Percentiles rank a stretch among this genome's conserved stretches.
phyloP scores from a whole-genome alignment of 768 basidiomycete species.

The Kwoniella mangroviensis region DNA sequence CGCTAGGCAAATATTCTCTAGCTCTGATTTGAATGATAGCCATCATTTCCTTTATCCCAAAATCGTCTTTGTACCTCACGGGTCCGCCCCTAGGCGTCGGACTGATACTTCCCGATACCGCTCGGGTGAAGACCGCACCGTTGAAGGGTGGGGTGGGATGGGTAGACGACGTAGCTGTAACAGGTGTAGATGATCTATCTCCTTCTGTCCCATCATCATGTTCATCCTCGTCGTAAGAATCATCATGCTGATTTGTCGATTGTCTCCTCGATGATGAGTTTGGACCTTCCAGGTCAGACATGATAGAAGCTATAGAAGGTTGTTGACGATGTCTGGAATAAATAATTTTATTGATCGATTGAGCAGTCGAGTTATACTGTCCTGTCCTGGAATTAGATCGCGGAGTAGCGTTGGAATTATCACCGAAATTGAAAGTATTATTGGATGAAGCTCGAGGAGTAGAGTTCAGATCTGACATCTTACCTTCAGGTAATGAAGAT shows the following conservation, averaged over 20 bases:
- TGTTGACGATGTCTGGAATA: constrained; percentile 58
- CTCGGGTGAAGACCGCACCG: constrained; percentile 45
- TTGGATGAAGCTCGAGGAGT: constrained; percentile 20
- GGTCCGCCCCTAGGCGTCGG: constrained; percentile 41
- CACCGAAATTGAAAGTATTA: constrained; percentile 9
- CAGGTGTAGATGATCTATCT: constrained; percentile 36
- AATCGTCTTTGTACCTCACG: constrained; percentile 67
- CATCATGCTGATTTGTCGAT: not conserved
- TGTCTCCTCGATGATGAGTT: not conserved
- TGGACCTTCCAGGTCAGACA: constrained; percentile 61
- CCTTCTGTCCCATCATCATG: constrained; percentile 14
- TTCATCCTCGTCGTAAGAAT: constrained; percentile 29
- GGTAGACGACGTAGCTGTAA: constrained; percentile 59
- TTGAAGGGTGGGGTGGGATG: constrained; percentile 47
- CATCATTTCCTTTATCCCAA: constrained; percentile 84
- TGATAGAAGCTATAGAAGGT: constrained; percentile 74
- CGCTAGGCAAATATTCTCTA: constrained; percentile 19
- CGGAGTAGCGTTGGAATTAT: not conserved
- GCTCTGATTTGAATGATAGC: constrained; percentile 72
- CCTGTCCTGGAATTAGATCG: constrained; percentile 17
- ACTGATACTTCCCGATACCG: constrained; percentile 64
- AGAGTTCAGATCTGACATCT: constrained; percentile 14
- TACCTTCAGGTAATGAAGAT: constrained; percentile 33
- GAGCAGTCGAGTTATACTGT: constrained; percentile 34
- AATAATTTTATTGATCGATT: constrained; percentile 42